Conservation (phyloP, 2,329 filamentous ascomycete species). For the Ceratocystis harringtonii region DNA sequence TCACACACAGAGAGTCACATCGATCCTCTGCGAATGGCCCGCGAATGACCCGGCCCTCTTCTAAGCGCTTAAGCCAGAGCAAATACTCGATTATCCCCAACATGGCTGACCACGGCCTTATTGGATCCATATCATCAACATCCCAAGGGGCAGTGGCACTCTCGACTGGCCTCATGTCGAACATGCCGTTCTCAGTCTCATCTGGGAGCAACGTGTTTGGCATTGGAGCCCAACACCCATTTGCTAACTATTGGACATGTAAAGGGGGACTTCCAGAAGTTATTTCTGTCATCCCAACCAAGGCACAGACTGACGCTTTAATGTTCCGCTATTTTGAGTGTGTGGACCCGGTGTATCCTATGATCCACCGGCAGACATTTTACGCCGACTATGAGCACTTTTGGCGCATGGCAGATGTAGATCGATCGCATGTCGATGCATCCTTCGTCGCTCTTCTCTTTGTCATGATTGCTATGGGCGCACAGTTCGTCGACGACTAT, state of each 20-base stretch:
- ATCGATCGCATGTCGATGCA: slow-evolving; percentile 48
- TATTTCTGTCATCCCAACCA: slow-evolving; percentile 58
- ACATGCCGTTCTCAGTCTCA: slow-evolving; percentile 55
- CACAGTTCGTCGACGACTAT: slow-evolving; percentile 54
- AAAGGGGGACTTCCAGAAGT: slow-evolving; percentile 61
- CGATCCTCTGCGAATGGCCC: slow-evolving; percentile 35
- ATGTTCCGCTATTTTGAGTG: slow-evolving; percentile 49
- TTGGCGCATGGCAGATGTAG: slow-evolving; percentile 45
- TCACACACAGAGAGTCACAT: slow-evolving; percentile 13
- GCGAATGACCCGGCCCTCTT: slow-evolving; percentile 42
- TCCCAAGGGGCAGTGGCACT: slow-evolving; percentile 39
- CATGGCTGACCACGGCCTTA: slow-evolving; percentile 39
- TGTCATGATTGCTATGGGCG: slow-evolving; percentile 62
- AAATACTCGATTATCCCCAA: slow-evolving; percentile 34
- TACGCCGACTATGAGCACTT: slow-evolving; percentile 67
- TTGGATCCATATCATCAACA: slow-evolving; percentile 23
- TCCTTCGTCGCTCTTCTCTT: slow-evolving; percentile 59
- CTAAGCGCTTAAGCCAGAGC: slow-evolving; percentile 34
- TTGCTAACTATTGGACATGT: slow-evolving; percentile 75
- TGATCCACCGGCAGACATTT: slow-evolving; percentile 61
- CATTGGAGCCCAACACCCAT: slow-evolving; percentile 64
- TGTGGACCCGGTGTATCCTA: slow-evolving; percentile 68
- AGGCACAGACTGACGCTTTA: slow-evolving; percentile 59
- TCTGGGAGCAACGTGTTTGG: slow-evolving; percentile 66
- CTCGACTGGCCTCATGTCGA: slow-evolving; percentile 50